These are phyloP conservation scores for Prunus mongolica DNA, from an alignment of 306 rosid species.

Conservation along the genomic window DNA sequence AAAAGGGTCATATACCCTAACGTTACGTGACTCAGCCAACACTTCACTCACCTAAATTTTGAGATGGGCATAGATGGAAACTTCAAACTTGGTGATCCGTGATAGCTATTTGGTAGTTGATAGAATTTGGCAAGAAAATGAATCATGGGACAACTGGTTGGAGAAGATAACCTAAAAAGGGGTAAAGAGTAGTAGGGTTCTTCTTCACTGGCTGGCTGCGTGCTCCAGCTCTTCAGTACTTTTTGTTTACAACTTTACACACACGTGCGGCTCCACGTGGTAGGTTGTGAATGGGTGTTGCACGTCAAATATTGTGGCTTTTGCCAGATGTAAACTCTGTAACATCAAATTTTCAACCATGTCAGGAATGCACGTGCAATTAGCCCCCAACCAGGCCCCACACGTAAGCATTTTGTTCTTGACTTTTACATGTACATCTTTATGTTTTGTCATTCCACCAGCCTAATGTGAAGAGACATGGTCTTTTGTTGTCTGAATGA, in stretches of 20 bases:
- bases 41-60: too few relatives aligned
- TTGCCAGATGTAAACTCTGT: not conserved
- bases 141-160: conserved; percentile 32
- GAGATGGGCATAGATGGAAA: not conserved
- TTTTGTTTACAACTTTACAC: conserved; percentile 1
- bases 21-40: not conserved
- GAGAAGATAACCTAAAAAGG: conserved; percentile 32
- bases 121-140: not conserved
- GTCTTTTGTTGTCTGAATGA: not conserved
- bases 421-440: not conserved
- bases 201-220: not conserved
- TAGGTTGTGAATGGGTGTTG: conserved; percentile 18
- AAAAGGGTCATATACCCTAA: conserved; percentile 6
- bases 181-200: too few relatives aligned
- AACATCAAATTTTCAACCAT: conserved; percentile 38
- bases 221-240: not conserved
- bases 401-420: not conserved
- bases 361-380: conserved; percentile 63
- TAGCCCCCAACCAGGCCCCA: not conserved
- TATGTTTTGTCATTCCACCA: not conserved
- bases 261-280: conserved; percentile 47
- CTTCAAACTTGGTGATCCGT: not conserved
- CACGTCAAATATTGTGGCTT: not conserved
- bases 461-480: too few relatives aligned
- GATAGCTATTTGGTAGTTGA: not conserved